Evolutionary conservation across 2,329 filamentous ascomycete genomes (phyloP).

Genomic region (Calonectria henricotiae): DNA sequence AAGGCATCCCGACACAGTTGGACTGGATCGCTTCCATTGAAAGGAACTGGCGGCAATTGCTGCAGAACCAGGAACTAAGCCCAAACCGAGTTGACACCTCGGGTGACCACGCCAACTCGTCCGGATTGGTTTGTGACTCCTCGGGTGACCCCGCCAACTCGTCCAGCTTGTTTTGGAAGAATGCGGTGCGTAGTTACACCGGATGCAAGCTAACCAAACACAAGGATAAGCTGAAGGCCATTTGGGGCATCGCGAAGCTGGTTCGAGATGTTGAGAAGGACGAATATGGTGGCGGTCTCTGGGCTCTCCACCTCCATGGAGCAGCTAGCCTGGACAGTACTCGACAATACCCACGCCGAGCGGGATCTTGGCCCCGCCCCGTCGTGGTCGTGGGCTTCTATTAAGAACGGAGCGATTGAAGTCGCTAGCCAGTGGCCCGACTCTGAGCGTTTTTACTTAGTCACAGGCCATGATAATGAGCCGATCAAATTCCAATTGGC

Average conservation of each 20-base stretch:
- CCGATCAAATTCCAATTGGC: not conserved
- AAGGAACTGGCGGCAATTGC: constrained; percentile 4
- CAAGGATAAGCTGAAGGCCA: not conserved
- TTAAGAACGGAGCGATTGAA: not conserved
- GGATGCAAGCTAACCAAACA: not conserved
- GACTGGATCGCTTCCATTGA: not conserved
- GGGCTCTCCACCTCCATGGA: not conserved
- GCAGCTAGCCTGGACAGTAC: not conserved
- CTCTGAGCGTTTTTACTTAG: not conserved
- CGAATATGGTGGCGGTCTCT: not conserved
- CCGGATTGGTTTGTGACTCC: too few relatives aligned
- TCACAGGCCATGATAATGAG: not conserved
- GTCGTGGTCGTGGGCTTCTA: constrained; percentile 4
- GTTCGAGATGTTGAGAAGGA: not conserved
- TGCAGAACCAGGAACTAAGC: not conserved
- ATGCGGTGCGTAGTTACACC: constrained; percentile 1
- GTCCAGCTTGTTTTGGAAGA: not conserved
- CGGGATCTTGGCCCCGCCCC: not conserved
- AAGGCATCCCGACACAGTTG: not conserved
- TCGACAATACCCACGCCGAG: not conserved
- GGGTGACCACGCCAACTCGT: not conserved
- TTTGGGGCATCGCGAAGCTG: not conserved
- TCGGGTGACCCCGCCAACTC: not conserved
- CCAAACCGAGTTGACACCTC: not conserved
- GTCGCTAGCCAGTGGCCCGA: not conserved